Evolutionary conservation across 179 eudicot species (phyloP).

Genomic region (Actinidia polygama): DNA sequence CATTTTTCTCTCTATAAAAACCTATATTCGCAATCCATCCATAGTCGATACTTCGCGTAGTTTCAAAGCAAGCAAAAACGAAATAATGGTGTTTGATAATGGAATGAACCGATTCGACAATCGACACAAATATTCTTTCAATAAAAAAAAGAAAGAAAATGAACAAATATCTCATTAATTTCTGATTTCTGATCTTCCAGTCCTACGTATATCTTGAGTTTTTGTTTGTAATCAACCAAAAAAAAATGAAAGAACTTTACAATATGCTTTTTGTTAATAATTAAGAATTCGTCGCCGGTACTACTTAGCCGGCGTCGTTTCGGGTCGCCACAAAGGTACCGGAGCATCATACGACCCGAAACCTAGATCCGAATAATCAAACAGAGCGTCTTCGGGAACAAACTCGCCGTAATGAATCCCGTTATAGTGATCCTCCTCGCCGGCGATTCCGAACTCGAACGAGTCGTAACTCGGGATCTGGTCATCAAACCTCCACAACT

Average conservation of each 20-base stretch:
- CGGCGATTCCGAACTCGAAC: conserved; percentile 46
- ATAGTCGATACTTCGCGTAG: too few species aligned
- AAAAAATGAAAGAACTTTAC: conserved; percentile 15
- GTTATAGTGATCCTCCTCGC: not conserved
- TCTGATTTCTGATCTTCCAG: not conserved
- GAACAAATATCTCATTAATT: not conserved
- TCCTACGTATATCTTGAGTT: conserved; percentile 1
- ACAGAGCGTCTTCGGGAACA: conserved; percentile 59
- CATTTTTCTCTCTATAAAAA: too few species aligned
- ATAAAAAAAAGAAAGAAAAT: not conserved
- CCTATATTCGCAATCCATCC: too few species aligned
- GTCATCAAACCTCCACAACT: conserved; percentile 53
- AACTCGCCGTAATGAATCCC: conserved; percentile 33
- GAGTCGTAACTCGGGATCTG: conserved; percentile 50
- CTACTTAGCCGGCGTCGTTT: conserved; percentile 54
- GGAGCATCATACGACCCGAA: conserved; percentile 37
- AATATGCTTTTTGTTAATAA: not conserved
- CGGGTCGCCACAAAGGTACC: conserved; percentile 47
- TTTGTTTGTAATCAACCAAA: not conserved
- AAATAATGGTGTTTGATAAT: too few species aligned
- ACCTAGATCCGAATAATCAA: conserved; percentile 49
- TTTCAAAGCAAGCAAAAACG: too few species aligned
- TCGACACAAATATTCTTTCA: not conserved
- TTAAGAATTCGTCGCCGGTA: not conserved
- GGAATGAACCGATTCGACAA: too few species aligned